Percentiles rank a stretch among this genome's conserved stretches.
Evolutionary conservation across 495 filamentous ascomycete species (phyloP).

Genomic region (Xylaria scruposa): DNA sequence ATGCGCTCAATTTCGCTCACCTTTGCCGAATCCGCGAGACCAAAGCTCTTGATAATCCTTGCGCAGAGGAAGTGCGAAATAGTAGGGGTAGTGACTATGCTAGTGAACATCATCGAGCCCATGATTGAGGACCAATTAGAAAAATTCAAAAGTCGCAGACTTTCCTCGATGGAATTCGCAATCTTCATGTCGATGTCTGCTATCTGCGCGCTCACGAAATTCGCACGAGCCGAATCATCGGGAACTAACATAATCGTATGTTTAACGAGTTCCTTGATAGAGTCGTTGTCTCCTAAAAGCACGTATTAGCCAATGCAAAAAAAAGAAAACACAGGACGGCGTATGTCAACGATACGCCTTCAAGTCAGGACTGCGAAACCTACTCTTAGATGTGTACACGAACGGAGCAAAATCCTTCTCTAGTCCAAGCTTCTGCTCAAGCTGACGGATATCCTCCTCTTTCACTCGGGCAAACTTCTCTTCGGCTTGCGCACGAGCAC

Average conservation of each 20-base stretch:
- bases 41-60: constrained; percentile 27
- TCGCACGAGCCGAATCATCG: constrained; percentile 23
- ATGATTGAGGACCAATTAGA: constrained; percentile 27
- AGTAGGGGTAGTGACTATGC: constrained; percentile 25
- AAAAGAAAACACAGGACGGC: neutral
- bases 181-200: constrained; percentile 28
- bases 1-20: constrained; percentile 28
- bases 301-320: constrained; percentile 5
- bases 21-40: constrained; percentile 25
- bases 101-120: constrained; percentile 30
- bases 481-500: constrained; percentile 26
- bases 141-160: constrained; percentile 26
- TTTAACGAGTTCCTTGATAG: constrained; percentile 28
- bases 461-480: constrained; percentile 20
- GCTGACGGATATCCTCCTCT: constrained; percentile 26
- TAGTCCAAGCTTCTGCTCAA: constrained; percentile 27
- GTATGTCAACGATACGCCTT: neutral
- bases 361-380: neutral
- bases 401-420: constrained; percentile 28
- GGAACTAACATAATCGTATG: constrained; percentile 24
- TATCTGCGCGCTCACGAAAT: constrained; percentile 29
- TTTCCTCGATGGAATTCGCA: constrained; percentile 27
- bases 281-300: constrained; percentile 22
- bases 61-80: constrained; percentile 32
- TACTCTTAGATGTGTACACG: constrained; percentile 28